phyloP scores from a whole-genome alignment of 352 stramenopile genomes.

The Pythium chondricola region DNA sequence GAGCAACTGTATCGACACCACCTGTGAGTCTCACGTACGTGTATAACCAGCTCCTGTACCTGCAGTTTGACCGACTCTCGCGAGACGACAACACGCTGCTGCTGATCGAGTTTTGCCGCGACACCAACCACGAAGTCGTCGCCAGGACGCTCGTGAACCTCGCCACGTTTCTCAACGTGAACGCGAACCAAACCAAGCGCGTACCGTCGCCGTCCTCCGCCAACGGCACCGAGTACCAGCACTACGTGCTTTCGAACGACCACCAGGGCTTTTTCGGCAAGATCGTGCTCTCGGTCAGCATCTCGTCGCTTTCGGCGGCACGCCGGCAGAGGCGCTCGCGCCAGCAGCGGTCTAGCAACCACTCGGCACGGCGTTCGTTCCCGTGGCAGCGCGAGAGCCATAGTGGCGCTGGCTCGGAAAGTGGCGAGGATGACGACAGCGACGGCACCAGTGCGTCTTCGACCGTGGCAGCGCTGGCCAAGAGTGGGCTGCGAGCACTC shows the following conservation, averaged over 20 bases:
- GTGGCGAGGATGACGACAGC: conserved; percentile 11
- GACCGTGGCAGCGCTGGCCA: conserved; percentile 12
- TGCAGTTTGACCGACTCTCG: conserved; percentile 80
- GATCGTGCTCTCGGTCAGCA: conserved; percentile 49
- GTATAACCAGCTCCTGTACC: conserved; percentile 74
- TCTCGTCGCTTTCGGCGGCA: conserved; percentile 55
- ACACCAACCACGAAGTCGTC: conserved; percentile 71
- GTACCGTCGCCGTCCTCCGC: conserved; percentile 11
- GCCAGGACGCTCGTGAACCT: conserved; percentile 78
- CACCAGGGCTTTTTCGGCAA: conserved; percentile 84
- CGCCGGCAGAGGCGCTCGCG: conserved; percentile 23
- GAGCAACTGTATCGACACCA: conserved; percentile 1
- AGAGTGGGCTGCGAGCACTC: conserved; percentile 16
- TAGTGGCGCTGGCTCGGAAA: not conserved
- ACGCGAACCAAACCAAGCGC: too few relatives aligned
- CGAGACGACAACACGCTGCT: conserved; percentile 82
- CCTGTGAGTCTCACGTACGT: conserved; percentile 40
- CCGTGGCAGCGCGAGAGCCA: conserved; percentile 12
- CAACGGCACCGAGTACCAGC: conserved; percentile 32
- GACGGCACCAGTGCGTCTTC: conserved; percentile 5
- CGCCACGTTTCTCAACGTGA: conserved; percentile 74
- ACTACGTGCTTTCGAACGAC: conserved; percentile 77
- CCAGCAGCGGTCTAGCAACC: conserved; percentile 25
- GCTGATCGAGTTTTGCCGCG: conserved; percentile 74
- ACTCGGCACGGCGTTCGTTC: conserved; percentile 11